Percentiles rank a stretch among this genome's conserved stretches.
Conservation (phyloP, 2,329 filamentous ascomycete species). For the Trichophyton simii region DNA sequence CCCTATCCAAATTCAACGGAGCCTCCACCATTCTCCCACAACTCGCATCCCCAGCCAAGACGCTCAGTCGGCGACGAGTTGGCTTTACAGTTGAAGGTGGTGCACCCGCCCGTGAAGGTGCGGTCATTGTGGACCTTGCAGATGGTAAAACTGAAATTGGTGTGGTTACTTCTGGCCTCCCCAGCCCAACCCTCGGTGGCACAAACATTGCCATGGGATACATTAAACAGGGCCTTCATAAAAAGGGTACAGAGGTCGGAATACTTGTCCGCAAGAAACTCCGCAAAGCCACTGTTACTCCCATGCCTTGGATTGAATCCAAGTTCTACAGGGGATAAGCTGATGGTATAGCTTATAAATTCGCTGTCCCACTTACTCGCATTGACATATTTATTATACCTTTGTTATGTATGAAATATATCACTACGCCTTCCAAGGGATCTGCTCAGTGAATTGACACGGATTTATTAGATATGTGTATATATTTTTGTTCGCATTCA, state of each 20-base stretch:
- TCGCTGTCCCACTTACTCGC: background rate
- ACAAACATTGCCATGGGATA: constrained; percentile 97
- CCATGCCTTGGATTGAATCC: constrained; percentile 77
- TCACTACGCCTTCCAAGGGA: no score
- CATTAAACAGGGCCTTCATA: constrained; percentile 67
- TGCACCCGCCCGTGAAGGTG: constrained; percentile 80
- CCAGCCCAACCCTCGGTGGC: constrained; percentile 64
- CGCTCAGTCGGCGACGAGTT: constrained; percentile 59
- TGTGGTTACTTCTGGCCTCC: constrained; percentile 75
- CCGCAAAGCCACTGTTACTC: constrained; percentile 61
- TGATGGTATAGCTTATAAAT: background rate
- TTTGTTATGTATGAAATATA: background rate
- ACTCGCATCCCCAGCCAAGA: constrained; percentile 44
- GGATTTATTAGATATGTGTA: no score
- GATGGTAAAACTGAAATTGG: constrained; percentile 55
- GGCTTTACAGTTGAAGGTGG: constrained; percentile 68
- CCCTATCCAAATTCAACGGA: constrained; percentile 67
- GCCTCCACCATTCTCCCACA: constrained; percentile 65
- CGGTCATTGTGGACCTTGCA: constrained; percentile 52
- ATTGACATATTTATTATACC: background rate
- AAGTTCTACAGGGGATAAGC: constrained; percentile 53
- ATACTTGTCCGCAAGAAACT: constrained; percentile 66
- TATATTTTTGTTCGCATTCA: no score
- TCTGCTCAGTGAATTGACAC: no score
- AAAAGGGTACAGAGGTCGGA: constrained; percentile 67